phyloP scores from a whole-genome alignment of 441 rosid species.

The Pelargonium citronellum region DNA sequence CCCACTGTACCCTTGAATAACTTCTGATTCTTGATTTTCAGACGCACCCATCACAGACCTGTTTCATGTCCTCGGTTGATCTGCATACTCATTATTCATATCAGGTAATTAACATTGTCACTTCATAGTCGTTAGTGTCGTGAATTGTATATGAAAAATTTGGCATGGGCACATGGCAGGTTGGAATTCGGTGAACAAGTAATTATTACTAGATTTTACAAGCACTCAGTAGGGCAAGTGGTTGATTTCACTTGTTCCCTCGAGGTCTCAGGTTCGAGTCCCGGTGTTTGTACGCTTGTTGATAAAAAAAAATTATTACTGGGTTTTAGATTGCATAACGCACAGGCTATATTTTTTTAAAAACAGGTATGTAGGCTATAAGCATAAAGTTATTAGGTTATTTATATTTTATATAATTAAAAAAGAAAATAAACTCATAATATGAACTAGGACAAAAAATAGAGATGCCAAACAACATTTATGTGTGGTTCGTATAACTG shows the following conservation, averaged over 20 bases:
- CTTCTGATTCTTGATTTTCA: conserved; percentile 37
- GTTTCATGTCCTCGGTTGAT: conserved; percentile 98
- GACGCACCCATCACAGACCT: conserved; percentile 95
- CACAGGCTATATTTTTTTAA: not conserved
- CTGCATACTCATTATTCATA: conserved; percentile 95
- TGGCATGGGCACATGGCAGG: not conserved
- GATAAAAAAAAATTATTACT: not conserved
- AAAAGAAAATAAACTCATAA: not conserved
- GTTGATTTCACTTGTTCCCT: no score
- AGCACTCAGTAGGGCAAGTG: no score
- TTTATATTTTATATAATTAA: not conserved
- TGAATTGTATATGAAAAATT: not conserved
- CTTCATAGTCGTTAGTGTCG: conserved; percentile 5
- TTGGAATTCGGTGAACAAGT: not conserved
- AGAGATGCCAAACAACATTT: not conserved
- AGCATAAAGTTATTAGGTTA: no score
- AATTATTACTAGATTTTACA: not conserved
- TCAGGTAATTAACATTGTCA: conserved; percentile 41
- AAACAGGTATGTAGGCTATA: no score
- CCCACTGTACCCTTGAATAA: not conserved
- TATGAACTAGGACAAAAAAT: conserved; percentile 1
- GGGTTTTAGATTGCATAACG: conserved; percentile 2
- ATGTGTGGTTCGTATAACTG: not conserved
- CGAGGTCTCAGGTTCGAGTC: no score
- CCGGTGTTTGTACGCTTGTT: no score